Conservation (phyloP, 2,329 filamentous ascomycete species). For the Reticulascus tulasneorum region DNA sequence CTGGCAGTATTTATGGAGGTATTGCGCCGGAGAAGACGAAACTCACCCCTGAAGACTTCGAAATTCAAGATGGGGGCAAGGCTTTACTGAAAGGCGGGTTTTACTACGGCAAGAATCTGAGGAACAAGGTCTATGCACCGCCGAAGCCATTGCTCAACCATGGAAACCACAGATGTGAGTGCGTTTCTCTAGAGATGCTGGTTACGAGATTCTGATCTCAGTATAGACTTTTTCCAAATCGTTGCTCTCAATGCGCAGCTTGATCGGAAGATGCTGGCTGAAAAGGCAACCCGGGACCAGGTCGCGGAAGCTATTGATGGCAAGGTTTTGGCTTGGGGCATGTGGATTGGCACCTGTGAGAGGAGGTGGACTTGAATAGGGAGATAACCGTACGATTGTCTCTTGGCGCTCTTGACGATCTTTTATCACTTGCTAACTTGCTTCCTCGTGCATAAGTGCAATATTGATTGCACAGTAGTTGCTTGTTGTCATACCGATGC, state of each 20-base stretch:
- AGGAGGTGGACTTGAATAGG: constrained; percentile 25
- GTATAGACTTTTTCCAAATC: constrained; percentile 43
- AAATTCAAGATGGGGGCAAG: constrained; percentile 20
- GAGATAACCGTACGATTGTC: not conserved
- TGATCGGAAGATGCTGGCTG: constrained; percentile 29
- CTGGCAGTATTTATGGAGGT: constrained; percentile 29
- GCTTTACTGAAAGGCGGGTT: constrained; percentile 39
- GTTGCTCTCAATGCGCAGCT: constrained; percentile 42
- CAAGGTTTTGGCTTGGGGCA: constrained; percentile 46
- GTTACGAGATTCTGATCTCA: not conserved
- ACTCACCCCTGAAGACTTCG: constrained; percentile 33
- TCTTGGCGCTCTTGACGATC: too few species aligned
- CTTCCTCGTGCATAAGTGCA: too few species aligned
- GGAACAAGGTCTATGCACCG: constrained; percentile 37
- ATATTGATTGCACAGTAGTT: too few species aligned
- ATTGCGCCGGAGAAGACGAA: constrained; percentile 31
- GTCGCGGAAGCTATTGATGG: constrained; percentile 38
- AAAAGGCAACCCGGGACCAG: constrained; percentile 36
- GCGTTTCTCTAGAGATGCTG: not conserved
- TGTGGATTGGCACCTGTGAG: constrained; percentile 43
- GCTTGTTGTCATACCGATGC: too few species aligned
- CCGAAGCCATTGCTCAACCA: constrained; percentile 46
- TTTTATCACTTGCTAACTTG: too few species aligned
- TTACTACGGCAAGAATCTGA: constrained; percentile 38
- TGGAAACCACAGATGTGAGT: constrained; percentile 46